Base-by-base conservation (phyloP, 495 filamentous ascomycete species). In the Aspergillus taichungensis region DNA sequence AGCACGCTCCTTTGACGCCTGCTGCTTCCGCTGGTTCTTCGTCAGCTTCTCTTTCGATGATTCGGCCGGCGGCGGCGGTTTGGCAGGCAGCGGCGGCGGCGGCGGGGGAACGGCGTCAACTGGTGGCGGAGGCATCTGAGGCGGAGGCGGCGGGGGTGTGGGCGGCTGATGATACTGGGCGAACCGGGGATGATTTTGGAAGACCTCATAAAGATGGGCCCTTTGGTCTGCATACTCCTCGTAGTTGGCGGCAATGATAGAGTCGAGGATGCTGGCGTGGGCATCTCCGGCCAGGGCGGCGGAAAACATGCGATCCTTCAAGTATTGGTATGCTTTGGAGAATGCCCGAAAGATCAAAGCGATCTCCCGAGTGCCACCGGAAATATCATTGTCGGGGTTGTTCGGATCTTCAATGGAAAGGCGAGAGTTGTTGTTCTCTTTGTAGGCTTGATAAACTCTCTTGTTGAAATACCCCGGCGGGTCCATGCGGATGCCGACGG, bases 351-450 rank as follows among this genome's bases (percentile, higher is more conserved):
- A 65, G 31, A 98, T 84, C 11, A 69, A 56, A 0, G 53, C 29
- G 13, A 82, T 82, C 37, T 84, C 80, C 31, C 62, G 73, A 3
- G 87, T 88, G 1, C 88, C 88, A 9, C 87, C 85, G 2, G 91
- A 78, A 10, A 98, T 88, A 51, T 97, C 88, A 55, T 96, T 96
- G 11, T 67, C 64, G 0, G 74, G 62, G 42, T 84, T 82, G 57
- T 97, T 95, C 0, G 92, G 92, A 58, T 98, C 94, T 42, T 90
- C 79, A 48, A 97, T 94, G 3, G 76, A 80, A 6, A 95, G 67
- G 13, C 75, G 71, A 39, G 72, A 62, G 27, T 69, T 61, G 41
- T 72, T 69, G 45, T 78, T 68, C 14, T 37, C 33, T 36, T 53
- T 51, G 28, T 54, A 58, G 30, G 45, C 38, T 34, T 40, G 39